Base-by-base conservation (phyloP, 1,139 yeast species). In the Geotrichum fermentans region DNA sequence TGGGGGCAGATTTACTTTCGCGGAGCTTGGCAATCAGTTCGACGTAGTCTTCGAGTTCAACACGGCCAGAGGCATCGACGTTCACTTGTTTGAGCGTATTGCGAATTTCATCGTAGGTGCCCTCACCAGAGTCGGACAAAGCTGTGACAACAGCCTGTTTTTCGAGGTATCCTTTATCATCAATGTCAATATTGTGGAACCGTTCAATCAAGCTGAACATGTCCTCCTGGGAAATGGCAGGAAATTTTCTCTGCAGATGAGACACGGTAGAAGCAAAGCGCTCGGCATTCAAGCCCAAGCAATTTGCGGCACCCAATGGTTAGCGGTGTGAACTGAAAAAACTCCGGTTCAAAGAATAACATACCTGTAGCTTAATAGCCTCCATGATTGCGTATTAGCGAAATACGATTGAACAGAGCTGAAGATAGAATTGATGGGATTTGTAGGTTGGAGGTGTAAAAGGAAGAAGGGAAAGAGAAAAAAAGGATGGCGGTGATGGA, bases 11-110 rank as follows among this genome's bases (percentile, higher is more conserved):
- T 47, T 29, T 67, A 65, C 51, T 58, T 52, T 61, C 67, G 48
- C 64, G 61, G 29, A 69, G 63, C 59, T 67, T 68, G 50, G 69
- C 60, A 35, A 68, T 56, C 61, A 92, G 77, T 64, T 88, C 96
- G 36, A 92, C 97, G 64, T 81, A 94, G 65, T 92, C 99, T 53
- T 94, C 99, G 62, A 92, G 73, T 66, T 94, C 99, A 49, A 92
- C 97, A 61, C 87, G 89, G 17, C 98, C 99, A 10, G 95, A 84
- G 7, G 98, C 96, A 69, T 92, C 99, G 39, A 92, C 95, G 59
- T 85, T 84, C 45, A 89, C 97, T 41, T 76, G 78, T 64, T 90
- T 92, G 65, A 92, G 77, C 1, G 97, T 86, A 66, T 89, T 95
- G 72, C 99, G 83, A 35, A 95, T 92, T 57, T 85, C 86, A 67